Percentiles rank a stretch among this genome's conserved stretches.
These are phyloP conservation scores for Oryza meyeriana DNA, from an alignment of 176 grass and related monocot genomes.

Conservation along the genomic window DNA sequence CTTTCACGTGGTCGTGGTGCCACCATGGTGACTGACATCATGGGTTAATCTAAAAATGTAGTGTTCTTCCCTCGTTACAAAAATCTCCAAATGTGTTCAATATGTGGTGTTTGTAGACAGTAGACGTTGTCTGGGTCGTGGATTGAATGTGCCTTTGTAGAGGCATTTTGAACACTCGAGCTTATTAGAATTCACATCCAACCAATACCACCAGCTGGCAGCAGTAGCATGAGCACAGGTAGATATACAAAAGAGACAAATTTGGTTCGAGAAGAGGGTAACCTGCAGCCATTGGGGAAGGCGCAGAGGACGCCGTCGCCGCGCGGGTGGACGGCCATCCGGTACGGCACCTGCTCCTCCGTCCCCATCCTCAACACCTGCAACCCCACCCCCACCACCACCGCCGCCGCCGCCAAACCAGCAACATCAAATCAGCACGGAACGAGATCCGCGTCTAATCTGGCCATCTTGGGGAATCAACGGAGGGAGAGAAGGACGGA, in stretches of 20 bases:
- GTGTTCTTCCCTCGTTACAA: background rate
- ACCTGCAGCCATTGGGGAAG: conserved; percentile 84
- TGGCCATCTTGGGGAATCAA: background rate
- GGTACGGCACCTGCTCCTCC: conserved; percentile 63
- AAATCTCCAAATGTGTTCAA: background rate
- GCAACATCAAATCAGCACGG: background rate
- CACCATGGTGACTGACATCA: background rate
- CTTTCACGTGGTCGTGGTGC: background rate
- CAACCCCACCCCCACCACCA: background rate
- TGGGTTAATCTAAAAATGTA: no score
- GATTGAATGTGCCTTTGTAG: background rate
- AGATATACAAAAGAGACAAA: background rate
- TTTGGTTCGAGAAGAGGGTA: background rate
- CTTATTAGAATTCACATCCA: background rate
- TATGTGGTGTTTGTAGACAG: background rate
- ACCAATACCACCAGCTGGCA: background rate
- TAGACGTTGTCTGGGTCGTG: background rate
- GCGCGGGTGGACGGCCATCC: conserved; percentile 85
- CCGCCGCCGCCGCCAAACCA: background rate
- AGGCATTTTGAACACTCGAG: background rate
- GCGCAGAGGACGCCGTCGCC: conserved; percentile 69
- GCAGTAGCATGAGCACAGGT: background rate
- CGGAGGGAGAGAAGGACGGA: background rate
- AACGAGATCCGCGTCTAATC: conserved; percentile 14
- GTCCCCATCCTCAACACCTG: conserved; percentile 73